Conservation (phyloP, 495 filamentous ascomycete species). For the Trichoderma reesei region DNA sequence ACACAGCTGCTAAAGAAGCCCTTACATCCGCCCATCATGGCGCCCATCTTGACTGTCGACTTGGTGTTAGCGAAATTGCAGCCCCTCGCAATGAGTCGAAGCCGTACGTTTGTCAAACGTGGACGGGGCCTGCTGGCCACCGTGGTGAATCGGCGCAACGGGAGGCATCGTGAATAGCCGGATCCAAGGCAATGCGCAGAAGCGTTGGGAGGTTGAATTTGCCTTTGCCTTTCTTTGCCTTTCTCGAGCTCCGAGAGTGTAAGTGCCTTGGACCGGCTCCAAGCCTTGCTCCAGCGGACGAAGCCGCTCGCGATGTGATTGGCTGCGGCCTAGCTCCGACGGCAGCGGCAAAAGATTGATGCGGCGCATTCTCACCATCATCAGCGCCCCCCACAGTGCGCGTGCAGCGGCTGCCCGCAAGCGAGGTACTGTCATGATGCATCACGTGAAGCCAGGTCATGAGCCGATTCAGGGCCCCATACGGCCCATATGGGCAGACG, state of each 20-base stretch:
- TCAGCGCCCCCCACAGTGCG: slow-evolving; percentile 6
- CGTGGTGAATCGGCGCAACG: slow-evolving; percentile 28
- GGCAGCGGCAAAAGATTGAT: slow-evolving; percentile 2
- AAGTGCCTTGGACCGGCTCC: background rate
- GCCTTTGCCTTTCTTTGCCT: background rate
- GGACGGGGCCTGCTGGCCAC: slow-evolving; percentile 53
- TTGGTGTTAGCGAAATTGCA: slow-evolving; percentile 18
- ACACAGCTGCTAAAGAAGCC: slow-evolving; percentile 11
- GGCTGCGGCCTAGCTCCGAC: background rate
- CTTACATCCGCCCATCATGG: slow-evolving; percentile 95
- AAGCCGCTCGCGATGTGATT: slow-evolving; percentile 8
- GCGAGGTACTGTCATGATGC: background rate
- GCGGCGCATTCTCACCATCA: background rate
- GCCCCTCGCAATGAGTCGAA: slow-evolving; percentile 7
- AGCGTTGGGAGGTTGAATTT: background rate
- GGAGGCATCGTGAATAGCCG: slow-evolving; percentile 33
- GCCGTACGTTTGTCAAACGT: slow-evolving; percentile 85
- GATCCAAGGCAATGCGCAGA: background rate
- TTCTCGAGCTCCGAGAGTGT: background rate
- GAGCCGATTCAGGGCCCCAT: slow-evolving; percentile 9
- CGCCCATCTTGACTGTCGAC: slow-evolving; percentile 87
- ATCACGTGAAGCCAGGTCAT: slow-evolving; percentile 10
- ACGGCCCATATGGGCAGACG: no score
- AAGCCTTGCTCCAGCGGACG: background rate
- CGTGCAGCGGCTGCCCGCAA: background rate